phyloP scores from a whole-genome alignment of 2,329 filamentous ascomycete species.

The Alternaria gansuensis region DNA sequence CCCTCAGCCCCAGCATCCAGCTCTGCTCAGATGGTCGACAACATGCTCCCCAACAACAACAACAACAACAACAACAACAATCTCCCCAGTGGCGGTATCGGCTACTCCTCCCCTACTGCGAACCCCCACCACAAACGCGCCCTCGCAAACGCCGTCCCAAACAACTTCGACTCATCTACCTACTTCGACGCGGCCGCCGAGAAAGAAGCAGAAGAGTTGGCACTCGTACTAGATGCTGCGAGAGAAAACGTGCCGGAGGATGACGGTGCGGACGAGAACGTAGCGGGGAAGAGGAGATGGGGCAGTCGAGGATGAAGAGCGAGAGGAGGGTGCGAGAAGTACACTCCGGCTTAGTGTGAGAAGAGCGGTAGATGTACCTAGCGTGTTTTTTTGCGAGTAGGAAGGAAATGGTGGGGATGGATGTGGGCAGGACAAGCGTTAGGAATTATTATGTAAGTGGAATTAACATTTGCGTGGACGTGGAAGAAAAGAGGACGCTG shows the following conservation, averaged over 20 bases:
- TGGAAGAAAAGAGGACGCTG: neutral
- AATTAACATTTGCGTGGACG: no score
- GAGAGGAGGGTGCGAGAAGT: neutral
- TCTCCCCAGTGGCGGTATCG: neutral
- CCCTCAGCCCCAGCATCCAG: neutral
- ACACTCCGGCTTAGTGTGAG: neutral
- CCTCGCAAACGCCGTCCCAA: neutral
- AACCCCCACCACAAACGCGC: neutral
- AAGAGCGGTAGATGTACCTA: neutral
- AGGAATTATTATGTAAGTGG: neutral
- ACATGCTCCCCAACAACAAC: neutral
- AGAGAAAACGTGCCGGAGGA: neutral
- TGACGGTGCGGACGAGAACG: neutral
- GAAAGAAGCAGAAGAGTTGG: constrained; percentile 5
- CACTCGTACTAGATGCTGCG: neutral
- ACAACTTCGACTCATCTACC: neutral
- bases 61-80: neutral
- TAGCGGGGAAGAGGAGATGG: neutral
- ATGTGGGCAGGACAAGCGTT: neutral
- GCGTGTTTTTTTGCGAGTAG: neutral
- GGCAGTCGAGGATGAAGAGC: neutral
- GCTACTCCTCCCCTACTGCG: neutral
- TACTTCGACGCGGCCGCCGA: neutral
- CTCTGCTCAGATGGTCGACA: neutral
- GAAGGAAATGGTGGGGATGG: neutral